Evolutionary conservation across 2,329 filamentous ascomycete genomes (phyloP).

Genomic region (Emericellopsis cladophorae): DNA sequence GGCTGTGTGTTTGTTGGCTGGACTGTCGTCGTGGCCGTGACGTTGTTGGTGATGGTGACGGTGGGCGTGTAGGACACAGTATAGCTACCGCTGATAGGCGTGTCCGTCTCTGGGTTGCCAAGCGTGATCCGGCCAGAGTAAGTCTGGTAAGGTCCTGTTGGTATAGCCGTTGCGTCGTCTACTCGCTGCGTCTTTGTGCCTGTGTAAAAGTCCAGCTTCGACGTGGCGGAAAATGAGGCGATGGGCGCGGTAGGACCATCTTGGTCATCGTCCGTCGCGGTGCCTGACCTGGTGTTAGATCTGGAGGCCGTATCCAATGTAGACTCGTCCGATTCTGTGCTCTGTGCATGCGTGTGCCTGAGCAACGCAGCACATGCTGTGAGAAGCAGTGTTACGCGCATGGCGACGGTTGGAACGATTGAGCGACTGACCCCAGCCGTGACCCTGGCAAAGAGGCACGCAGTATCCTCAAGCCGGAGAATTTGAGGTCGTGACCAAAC

Average conservation of each 20-base stretch:
- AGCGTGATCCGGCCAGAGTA: slow-evolving; percentile 29
- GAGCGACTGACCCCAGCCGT: too few relatives aligned
- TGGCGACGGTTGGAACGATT: too few relatives aligned
- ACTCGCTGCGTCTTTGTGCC: slow-evolving; percentile 23
- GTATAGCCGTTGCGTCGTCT: slow-evolving; percentile 22
- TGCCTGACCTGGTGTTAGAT: too few relatives aligned
- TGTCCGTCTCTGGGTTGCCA: slow-evolving; percentile 18
- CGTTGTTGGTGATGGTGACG: slow-evolving; percentile 28
- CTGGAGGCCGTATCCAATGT: too few relatives aligned
- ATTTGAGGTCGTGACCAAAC: too few relatives aligned
- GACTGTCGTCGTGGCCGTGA: slow-evolving; percentile 12
- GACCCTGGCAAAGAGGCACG: too few relatives aligned
- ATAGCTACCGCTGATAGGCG: slow-evolving; percentile 11
- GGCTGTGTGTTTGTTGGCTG: slow-evolving; percentile 58
- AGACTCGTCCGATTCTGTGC: too few relatives aligned
- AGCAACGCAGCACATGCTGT: neutral
- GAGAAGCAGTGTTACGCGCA: neutral
- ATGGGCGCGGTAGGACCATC: neutral
- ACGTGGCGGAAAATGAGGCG: slow-evolving; percentile 16
- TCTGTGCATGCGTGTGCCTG: too few relatives aligned
- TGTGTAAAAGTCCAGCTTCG: slow-evolving; percentile 21
- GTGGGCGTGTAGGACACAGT: slow-evolving; percentile 26
- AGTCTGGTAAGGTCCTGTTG: slow-evolving; percentile 31
- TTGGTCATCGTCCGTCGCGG: too few relatives aligned
- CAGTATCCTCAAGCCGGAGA: too few relatives aligned